A percentile compares a stretch with the other conserved stretches of the same genome.
These are phyloP conservation scores for Tetradesmus lagerheimii DNA, from an alignment of 139 green algal species.

Conservation along the genomic window DNA sequence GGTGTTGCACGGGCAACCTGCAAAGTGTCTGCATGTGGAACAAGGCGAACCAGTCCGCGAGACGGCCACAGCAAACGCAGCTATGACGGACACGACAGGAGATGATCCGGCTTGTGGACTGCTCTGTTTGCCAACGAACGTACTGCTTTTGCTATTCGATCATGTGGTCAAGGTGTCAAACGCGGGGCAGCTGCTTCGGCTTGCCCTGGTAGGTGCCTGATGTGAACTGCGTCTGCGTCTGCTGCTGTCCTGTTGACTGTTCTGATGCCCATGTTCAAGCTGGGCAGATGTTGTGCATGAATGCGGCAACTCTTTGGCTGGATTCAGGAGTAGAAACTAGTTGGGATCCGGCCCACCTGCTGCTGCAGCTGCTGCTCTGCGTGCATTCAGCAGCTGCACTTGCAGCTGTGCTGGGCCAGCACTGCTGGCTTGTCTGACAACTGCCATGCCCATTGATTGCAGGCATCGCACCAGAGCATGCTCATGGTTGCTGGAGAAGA, in stretches of 20 bases:
- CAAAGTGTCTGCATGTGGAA: too few relatives aligned
- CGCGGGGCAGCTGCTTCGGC: constrained; percentile 16
- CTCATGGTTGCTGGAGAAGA: constrained; percentile 10
- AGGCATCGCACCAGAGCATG: neutral
- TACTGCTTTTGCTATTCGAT: neutral
- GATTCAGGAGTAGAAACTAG: too few relatives aligned
- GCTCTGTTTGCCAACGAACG: neutral
- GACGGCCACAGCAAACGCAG: neutral
- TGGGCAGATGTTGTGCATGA: too few relatives aligned
- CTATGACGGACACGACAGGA: neutral
- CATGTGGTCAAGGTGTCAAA: neutral
- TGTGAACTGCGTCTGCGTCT: neutral
- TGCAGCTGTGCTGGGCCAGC: too few relatives aligned
- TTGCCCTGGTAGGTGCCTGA: neutral
- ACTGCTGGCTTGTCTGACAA: too few relatives aligned
- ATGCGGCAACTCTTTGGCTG: too few relatives aligned
- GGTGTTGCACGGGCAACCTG: too few relatives aligned
- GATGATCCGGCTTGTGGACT: neutral
- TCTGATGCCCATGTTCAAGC: too few relatives aligned
- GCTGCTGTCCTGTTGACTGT: neutral
- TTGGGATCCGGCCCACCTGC: neutral
- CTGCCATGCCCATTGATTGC: neutral
- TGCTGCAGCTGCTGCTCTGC: neutral
- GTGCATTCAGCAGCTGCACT: neutral
- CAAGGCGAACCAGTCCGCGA: too few relatives aligned